Evolutionary conservation across 2,329 filamentous ascomycete genomes (phyloP).

Genomic region (Dichotomopilus funicola): DNA sequence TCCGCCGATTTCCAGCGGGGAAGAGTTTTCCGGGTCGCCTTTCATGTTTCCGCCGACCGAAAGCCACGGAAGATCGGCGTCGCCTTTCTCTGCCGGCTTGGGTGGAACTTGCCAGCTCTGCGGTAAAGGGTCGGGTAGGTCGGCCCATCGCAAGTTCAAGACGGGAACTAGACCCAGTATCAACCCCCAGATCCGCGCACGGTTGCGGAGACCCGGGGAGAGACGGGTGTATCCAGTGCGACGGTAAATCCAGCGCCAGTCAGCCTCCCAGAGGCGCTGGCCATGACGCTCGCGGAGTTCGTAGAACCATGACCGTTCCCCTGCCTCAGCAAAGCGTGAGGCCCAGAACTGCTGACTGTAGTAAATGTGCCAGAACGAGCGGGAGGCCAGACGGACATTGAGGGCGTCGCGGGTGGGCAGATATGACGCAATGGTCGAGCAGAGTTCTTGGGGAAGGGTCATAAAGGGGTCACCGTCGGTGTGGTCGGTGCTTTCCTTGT

Average conservation of each 20-base stretch:
- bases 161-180: no score
- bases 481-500: no score
- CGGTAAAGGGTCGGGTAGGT: no score
- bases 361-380: background rate
- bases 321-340: background rate
- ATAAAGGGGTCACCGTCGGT: background rate
- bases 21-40: no score
- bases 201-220: background rate
- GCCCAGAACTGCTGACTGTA: constrained; percentile 3
- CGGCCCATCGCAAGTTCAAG: no score
- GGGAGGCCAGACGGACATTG: background rate
- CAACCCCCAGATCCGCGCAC: background rate
- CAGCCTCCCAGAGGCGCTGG: background rate
- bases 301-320: constrained; percentile 2
- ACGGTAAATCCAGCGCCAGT: constrained; percentile 1
- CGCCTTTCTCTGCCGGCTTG: no score
- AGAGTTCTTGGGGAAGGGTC: background rate
- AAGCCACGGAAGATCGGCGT: no score
- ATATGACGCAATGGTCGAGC: background rate
- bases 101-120: no score
- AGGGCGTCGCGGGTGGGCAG: background rate
- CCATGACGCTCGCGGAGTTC: background rate
- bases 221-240: background rate
- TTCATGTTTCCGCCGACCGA: no score
- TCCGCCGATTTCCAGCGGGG: no score